Conservation (phyloP, 192 early-diverging fungal genomes). For the Linnemannia exigua region DNA sequence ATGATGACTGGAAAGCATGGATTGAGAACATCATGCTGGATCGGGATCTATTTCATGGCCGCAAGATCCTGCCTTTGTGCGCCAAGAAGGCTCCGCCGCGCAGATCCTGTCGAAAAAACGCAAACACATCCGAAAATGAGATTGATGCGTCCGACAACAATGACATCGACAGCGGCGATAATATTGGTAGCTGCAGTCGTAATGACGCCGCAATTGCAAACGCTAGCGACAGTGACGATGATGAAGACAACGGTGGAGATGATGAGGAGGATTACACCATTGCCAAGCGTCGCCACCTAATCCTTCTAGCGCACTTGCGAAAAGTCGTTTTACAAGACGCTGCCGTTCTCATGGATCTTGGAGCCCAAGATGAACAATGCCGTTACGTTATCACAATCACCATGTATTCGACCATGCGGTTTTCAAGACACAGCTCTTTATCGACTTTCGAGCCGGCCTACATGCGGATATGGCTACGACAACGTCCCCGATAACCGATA, state of each 20-base stretch:
- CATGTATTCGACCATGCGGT: background rate
- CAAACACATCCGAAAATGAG: too few species aligned
- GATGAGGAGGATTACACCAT: too few species aligned
- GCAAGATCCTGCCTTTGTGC: background rate
- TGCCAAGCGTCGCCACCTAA: background rate
- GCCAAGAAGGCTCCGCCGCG: too few species aligned
- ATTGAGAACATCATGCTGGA: slow-evolving; percentile 5
- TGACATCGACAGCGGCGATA: too few species aligned
- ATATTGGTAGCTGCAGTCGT: too few species aligned
- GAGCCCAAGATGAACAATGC: background rate
- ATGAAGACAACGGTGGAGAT: too few species aligned
- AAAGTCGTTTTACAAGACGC: background rate
- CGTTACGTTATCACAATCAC: background rate
- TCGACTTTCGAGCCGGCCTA: background rate
- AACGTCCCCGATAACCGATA: background rate
- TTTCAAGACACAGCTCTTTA: background rate
- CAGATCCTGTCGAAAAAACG: too few species aligned
- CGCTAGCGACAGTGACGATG: too few species aligned
- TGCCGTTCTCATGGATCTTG: background rate
- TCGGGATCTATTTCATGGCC: background rate
- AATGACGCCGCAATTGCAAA: too few species aligned
- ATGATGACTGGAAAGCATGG: background rate
- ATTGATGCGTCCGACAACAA: too few species aligned
- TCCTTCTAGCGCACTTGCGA: slow-evolving; percentile 1
- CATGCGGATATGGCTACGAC: background rate